Conservation (phyloP, 768 basidiomycete genomes). For the Candolleomyces aberdarensis region DNA sequence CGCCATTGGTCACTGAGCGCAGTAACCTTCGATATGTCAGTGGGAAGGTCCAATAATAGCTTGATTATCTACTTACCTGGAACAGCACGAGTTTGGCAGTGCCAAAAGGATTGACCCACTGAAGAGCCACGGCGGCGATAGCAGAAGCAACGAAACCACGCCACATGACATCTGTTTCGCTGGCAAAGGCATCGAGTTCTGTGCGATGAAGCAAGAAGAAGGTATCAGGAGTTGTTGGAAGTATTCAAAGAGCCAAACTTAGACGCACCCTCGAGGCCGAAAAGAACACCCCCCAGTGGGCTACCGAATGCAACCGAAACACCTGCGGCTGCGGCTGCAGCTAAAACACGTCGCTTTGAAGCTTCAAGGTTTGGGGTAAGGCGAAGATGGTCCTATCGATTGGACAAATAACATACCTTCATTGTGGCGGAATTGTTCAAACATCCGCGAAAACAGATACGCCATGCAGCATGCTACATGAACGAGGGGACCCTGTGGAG, state of each 20-base stretch:
- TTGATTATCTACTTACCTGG: constrained; percentile 39
- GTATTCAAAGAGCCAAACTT: not conserved
- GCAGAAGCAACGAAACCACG: constrained; percentile 88
- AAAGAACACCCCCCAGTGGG: constrained; percentile 82
- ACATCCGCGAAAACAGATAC: constrained; percentile 61
- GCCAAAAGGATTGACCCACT: constrained; percentile 83
- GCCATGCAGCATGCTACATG: constrained; percentile 85
- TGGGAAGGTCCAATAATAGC: not conserved
- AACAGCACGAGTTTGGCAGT: constrained; percentile 83
- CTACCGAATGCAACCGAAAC: constrained; percentile 89
- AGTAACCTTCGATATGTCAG: constrained; percentile 41
- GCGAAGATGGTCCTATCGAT: not conserved
- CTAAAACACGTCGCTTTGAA: constrained; percentile 77
- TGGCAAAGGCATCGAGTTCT: constrained; percentile 68
- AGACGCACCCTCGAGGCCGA: constrained; percentile 67
- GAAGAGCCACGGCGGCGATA: constrained; percentile 80
- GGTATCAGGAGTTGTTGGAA: not conserved
- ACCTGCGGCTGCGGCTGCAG: constrained; percentile 82
- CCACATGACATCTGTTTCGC: constrained; percentile 78
- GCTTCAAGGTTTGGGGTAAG: constrained; percentile 32
- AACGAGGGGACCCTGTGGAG: constrained; percentile 68
- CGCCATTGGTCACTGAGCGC: constrained; percentile 61
- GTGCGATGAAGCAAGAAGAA: not conserved
- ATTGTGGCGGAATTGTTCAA: constrained; percentile 70
- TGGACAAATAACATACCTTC: constrained; percentile 49